Conservation (phyloP, 2,329 filamentous ascomycete genomes). For the Penicillium polonicum region DNA sequence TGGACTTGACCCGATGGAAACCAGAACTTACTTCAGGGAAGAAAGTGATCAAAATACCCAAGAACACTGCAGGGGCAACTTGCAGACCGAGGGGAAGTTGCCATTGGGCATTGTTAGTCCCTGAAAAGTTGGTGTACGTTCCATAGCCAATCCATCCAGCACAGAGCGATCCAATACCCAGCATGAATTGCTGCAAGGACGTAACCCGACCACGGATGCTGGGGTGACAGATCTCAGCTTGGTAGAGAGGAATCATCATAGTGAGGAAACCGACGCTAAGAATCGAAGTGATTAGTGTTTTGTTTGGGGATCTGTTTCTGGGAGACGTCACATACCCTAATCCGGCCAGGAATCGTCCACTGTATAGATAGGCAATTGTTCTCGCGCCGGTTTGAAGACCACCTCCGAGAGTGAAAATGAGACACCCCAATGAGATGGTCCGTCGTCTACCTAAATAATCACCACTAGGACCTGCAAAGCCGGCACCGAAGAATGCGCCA, state of each 20-base stretch:
- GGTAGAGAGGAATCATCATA: conserved; percentile 70
- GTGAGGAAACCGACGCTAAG: conserved; percentile 58
- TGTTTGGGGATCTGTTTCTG: neutral
- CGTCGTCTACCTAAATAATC: conserved; percentile 66
- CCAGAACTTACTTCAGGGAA: conserved; percentile 61
- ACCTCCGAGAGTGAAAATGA: conserved; percentile 72
- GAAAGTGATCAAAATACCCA: conserved; percentile 64
- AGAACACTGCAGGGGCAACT: conserved; percentile 63
- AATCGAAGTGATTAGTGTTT: conserved; percentile 38
- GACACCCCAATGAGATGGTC: conserved; percentile 69
- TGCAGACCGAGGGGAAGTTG: conserved; percentile 68
- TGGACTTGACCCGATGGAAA: neutral
- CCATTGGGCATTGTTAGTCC: conserved; percentile 56
- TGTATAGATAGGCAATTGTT: conserved; percentile 61
- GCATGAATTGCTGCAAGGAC: conserved; percentile 77
- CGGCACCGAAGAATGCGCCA: conserved; percentile 70
- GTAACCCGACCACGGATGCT: conserved; percentile 74
- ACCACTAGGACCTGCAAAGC: conserved; percentile 61
- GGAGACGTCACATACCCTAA: conserved; percentile 29
- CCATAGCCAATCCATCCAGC: conserved; percentile 75
- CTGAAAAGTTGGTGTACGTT: conserved; percentile 52
- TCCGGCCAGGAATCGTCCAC: conserved; percentile 68
- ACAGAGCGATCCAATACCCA: conserved; percentile 70
- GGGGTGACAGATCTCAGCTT: conserved; percentile 76
- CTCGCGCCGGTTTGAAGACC: conserved; percentile 69